Evolutionary conservation across 2,329 filamentous ascomycete species (phyloP).

Genomic region (Pyrenochaeta sp.): DNA sequence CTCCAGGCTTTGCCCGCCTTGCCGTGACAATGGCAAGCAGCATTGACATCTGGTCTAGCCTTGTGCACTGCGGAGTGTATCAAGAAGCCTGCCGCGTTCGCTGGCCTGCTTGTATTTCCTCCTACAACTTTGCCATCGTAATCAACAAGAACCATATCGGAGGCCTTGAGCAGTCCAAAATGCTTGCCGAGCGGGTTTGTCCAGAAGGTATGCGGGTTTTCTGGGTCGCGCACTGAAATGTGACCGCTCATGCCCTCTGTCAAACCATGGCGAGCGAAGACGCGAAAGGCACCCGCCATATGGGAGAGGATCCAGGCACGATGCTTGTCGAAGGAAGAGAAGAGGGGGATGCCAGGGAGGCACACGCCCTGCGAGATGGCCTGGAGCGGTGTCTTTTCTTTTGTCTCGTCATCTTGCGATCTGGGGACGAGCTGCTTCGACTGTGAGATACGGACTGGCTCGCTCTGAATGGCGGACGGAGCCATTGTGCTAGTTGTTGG

Average conservation of each 20-base stretch:
- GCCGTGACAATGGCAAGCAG: conserved; percentile 75
- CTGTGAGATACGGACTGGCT: conserved; percentile 11
- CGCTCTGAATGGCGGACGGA: conserved; percentile 36
- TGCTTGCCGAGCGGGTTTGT: conserved; percentile 72
- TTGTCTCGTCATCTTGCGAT: conserved; percentile 28
- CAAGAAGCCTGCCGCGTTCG: conserved; percentile 73
- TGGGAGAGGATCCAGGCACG: conserved; percentile 71
- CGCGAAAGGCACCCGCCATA: conserved; percentile 72
- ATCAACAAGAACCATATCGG: conserved; percentile 73
- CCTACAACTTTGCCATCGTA: conserved; percentile 69
- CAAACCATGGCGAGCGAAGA: conserved; percentile 71
- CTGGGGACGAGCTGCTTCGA: conserved; percentile 29
- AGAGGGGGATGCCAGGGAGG: conserved; percentile 65
- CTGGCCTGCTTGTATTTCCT: conserved; percentile 67
- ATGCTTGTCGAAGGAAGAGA: conserved; percentile 62
- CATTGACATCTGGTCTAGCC: conserved; percentile 70
- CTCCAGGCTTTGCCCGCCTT: conserved; percentile 73
- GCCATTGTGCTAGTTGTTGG: conserved; percentile 33
- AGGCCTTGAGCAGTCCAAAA: conserved; percentile 70
- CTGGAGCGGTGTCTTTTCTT: conserved; percentile 46
- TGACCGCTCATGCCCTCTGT: conserved; percentile 75
- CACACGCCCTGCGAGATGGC: conserved; percentile 58
- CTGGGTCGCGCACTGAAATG: conserved; percentile 73
- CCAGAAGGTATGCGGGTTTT: conserved; percentile 70
- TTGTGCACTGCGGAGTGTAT: conserved; percentile 76